Evolutionary conservation across 768 basidiomycete species (phyloP).

Genomic region (Crassisporium funariophilum): DNA sequence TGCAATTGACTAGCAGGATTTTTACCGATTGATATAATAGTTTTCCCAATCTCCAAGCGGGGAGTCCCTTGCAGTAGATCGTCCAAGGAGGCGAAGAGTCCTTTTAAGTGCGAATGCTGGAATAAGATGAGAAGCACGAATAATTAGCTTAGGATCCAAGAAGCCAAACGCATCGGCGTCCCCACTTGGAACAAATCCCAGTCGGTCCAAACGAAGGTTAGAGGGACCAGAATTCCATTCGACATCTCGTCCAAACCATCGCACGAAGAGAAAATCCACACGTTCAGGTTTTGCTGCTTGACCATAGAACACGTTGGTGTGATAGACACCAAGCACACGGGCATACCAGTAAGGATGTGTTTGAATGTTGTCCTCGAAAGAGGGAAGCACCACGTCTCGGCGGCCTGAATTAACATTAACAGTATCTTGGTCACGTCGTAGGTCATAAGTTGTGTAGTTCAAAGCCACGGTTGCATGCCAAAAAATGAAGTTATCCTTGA

Average conservation of each 20-base stretch:
- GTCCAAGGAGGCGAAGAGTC: slow-evolving; percentile 13
- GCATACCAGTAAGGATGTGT: slow-evolving; percentile 21
- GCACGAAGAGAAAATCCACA: slow-evolving; percentile 14
- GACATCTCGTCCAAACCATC: slow-evolving; percentile 15
- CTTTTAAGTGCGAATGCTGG: slow-evolving; percentile 24
- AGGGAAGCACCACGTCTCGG: slow-evolving; percentile 34
- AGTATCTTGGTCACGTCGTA: slow-evolving; percentile 37
- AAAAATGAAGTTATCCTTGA: slow-evolving; percentile 21
- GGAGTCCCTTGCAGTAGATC: slow-evolving; percentile 8
- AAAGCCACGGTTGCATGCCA: slow-evolving; percentile 23
- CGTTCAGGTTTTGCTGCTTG: neutral
- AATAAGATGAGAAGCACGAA: slow-evolving; percentile 30
- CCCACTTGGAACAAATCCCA: slow-evolving; percentile 22
- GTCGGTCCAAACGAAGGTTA: slow-evolving; percentile 7
- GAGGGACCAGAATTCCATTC: neutral
- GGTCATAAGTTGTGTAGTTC: slow-evolving; percentile 46
- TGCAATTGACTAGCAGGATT: neutral
- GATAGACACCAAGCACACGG: slow-evolving; percentile 15
- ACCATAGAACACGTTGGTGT: slow-evolving; percentile 12
- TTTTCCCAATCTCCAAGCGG: no score
- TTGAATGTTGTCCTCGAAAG: slow-evolving; percentile 12
- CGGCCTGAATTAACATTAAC: slow-evolving; percentile 36
- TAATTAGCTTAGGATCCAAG: slow-evolving; percentile 26
- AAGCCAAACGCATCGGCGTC: slow-evolving; percentile 30
- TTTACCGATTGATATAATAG: slow-evolving; percentile 39